phyloP scores from a whole-genome alignment of 1,139 yeast species.

The Taphrina betulina region DNA sequence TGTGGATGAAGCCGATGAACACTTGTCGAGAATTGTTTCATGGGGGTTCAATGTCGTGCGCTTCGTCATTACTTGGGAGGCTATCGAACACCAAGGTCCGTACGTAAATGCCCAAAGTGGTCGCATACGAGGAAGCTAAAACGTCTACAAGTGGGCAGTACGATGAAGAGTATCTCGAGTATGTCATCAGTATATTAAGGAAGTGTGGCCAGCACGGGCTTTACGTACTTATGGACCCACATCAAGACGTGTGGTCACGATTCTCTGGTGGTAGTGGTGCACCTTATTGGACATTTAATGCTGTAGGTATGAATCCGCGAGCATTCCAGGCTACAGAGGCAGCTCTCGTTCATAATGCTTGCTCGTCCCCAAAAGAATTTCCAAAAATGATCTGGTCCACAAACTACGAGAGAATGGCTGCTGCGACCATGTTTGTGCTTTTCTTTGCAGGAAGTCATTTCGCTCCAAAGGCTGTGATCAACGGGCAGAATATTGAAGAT shows the following conservation, averaged over 20 bases:
- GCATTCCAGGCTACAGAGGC: slow-evolving; percentile 69
- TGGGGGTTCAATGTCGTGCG: slow-evolving; percentile 82
- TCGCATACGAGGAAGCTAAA: not conserved
- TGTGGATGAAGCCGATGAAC: slow-evolving; percentile 66
- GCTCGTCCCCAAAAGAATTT: slow-evolving; percentile 49
- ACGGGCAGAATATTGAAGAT: slow-evolving; percentile 74
- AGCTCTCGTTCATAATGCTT: slow-evolving; percentile 64
- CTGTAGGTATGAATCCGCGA: slow-evolving; percentile 84
- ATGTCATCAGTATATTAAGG: slow-evolving; percentile 61
- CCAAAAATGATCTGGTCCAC: slow-evolving; percentile 95
- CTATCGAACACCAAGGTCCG: slow-evolving; percentile 86
- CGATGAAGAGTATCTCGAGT: slow-evolving; percentile 73
- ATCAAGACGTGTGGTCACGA: slow-evolving; percentile 94
- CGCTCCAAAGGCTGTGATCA: slow-evolving; percentile 68
- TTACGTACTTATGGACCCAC: slow-evolving; percentile 81
- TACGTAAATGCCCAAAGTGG: slow-evolving; percentile 17
- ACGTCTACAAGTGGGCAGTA: slow-evolving; percentile 53
- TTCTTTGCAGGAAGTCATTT: slow-evolving; percentile 74
- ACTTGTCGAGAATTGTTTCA: slow-evolving; percentile 65
- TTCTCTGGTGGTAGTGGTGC: slow-evolving; percentile 95
- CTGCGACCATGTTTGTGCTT: slow-evolving; percentile 78
- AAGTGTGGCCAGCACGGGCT: slow-evolving; percentile 64
- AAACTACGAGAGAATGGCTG: slow-evolving; percentile 73
- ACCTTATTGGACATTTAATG: slow-evolving; percentile 91
- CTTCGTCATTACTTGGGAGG: slow-evolving; percentile 86